These are phyloP conservation scores for Boletus reticulatus DNA, from an alignment of 768 basidiomycete genomes.

Conservation along the genomic window DNA sequence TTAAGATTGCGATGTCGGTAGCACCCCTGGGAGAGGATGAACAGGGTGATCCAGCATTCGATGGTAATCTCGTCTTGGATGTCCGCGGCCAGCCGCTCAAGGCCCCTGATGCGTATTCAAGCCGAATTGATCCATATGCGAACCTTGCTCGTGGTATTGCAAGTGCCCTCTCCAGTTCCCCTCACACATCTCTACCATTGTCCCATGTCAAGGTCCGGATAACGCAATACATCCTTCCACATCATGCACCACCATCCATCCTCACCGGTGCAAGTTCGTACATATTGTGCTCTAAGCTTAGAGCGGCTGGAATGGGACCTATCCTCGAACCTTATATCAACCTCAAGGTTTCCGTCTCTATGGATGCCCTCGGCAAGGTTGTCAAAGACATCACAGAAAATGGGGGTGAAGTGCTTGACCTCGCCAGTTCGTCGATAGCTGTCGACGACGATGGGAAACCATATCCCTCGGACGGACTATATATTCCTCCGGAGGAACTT, in stretches of 20 bases:
- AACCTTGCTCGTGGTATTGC: slow-evolving; percentile 68
- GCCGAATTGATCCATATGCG: slow-evolving; percentile 42
- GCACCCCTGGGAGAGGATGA: slow-evolving; percentile 54
- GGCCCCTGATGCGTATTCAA: slow-evolving; percentile 47
- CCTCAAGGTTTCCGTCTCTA: slow-evolving; percentile 65
- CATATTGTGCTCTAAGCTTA: slow-evolving; percentile 60
- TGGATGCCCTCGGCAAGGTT: slow-evolving; percentile 70
- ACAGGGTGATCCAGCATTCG: slow-evolving; percentile 67
- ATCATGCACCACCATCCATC: slow-evolving; percentile 44
- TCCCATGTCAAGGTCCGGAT: slow-evolving; percentile 63
- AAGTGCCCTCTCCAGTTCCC: slow-evolving; percentile 73
- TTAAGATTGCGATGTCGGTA: slow-evolving; percentile 55
- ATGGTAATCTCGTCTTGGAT: slow-evolving; percentile 72
- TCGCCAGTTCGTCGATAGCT: slow-evolving; percentile 40
- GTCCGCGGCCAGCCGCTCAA: slow-evolving; percentile 48
- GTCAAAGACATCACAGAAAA: slow-evolving; percentile 84
- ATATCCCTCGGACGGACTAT: slow-evolving; percentile 62
- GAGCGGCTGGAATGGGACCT: slow-evolving; percentile 63
- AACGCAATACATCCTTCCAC: slow-evolving; percentile 40
- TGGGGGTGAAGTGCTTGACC: slow-evolving; percentile 74
- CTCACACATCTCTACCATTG: slow-evolving; percentile 70
- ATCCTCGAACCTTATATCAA: slow-evolving; percentile 77
- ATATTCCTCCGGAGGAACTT: slow-evolving; percentile 71
- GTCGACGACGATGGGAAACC: slow-evolving; percentile 38
- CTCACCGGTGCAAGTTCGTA: slow-evolving; percentile 63